Evolutionary conservation across 1,284 basidiomycete species (phyloP), one percentile per base, ranked within the genome.

Genomic region (Apiotrichum porosum): DNA sequence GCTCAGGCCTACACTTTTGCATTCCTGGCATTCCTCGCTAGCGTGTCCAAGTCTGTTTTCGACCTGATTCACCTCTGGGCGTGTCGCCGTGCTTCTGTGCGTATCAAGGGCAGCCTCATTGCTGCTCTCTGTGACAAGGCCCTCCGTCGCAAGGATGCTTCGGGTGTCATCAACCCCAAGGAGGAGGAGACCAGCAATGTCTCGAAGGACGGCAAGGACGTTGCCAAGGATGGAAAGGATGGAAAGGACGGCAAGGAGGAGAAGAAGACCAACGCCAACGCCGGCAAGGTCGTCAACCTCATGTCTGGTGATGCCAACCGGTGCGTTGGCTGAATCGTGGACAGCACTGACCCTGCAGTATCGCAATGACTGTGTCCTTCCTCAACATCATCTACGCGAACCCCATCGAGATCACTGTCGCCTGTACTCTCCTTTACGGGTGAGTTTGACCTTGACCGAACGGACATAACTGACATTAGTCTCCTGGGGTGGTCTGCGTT

Each of bases 61-160:
- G 88, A 92, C 57, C 73, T 88, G 2, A 80, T 86, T 45, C 87
- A 89, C 63, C 75, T 91, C 2, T 90, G 85, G 83, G 81, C 80
- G 56, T 80, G 83, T 12, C 79, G 88, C 19, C 79, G 87, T n/a
- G 84, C 83, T 0, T 70, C 77, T 9, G 83, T 84, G 12, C 77
- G 86, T 18, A 80, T 86, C 19, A 80, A 84, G 15, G 78, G 81
- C 5, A 83, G 85, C 69, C 77, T 92, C 14, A 89, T 86, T 78
- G 62, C 66, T 18, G 77, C 85, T 0, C 86, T 95, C 45, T 97
- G 93, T 63, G 86, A 91, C 68, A 95, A 95, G 69, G 84, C 91
- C 0, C 75, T 95, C 34, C 85, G 85, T 65, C 77, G 89, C 22
- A 85, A 83, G 64, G 90, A 95, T 68, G 84, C 84, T 49, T 86